Percentiles rank a stretch among this genome's conserved stretches.
phyloP scores from a whole-genome alignment of 768 basidiomycete genomes.

The Coprinopsis cinerea region DNA sequence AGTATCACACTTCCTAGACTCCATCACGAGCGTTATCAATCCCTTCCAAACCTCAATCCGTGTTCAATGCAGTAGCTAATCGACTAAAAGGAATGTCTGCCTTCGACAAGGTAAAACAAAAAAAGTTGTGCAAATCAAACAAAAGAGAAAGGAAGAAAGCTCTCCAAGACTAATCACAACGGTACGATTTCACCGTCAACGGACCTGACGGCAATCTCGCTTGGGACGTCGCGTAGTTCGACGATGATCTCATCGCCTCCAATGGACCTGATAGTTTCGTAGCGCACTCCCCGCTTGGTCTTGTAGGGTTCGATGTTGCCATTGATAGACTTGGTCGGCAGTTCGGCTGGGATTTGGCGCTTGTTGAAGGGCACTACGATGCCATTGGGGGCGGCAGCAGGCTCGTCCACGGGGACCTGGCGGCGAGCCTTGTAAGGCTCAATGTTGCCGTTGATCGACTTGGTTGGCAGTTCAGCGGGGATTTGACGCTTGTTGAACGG shows the following conservation, averaged over 20 bases:
- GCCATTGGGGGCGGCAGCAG: constrained; percentile 8
- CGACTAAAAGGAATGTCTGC: background rate
- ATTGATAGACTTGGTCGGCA: constrained; percentile 20
- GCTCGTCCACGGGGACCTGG: constrained; percentile 6
- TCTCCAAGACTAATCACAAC: constrained; percentile 13
- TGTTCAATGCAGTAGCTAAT: constrained; percentile 2
- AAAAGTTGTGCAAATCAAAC: background rate
- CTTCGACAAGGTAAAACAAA: background rate
- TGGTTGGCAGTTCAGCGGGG: constrained; percentile 20
- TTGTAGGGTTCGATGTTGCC: constrained; percentile 23
- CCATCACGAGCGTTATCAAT: background rate
- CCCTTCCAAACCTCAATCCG: background rate
- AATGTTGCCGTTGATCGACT: constrained; percentile 26
- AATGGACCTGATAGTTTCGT: background rate
- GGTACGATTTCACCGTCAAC: constrained; percentile 23
- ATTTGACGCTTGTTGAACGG: constrained; percentile 14
- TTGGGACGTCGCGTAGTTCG: constrained; percentile 23
- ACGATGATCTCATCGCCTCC: constrained; percentile 1
- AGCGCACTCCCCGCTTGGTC: constrained; percentile 5
- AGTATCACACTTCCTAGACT: background rate
- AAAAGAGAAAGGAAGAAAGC: background rate
- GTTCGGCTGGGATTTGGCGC: constrained; percentile 24
- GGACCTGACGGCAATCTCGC: constrained; percentile 21
- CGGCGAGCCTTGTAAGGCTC: constrained; percentile 38
- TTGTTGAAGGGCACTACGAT: constrained; percentile 14